Evolutionary conservation across 139 green algal species (phyloP).

Genomic region (Desmodesmus armatus): DNA sequence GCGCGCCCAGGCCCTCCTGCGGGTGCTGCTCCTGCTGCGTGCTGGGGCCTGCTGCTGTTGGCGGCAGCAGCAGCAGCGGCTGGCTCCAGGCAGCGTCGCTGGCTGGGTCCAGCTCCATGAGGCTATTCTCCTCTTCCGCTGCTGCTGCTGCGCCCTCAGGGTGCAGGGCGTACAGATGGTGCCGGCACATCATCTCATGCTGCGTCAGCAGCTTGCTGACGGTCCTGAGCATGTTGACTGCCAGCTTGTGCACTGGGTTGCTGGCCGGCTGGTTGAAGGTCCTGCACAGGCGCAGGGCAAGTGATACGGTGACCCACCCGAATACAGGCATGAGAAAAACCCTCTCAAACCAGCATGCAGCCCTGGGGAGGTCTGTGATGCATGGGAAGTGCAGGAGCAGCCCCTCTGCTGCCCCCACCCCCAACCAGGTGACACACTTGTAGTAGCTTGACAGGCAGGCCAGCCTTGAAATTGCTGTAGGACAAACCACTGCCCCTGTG

Average conservation of each 20-base stretch:
- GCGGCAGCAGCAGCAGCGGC: background rate
- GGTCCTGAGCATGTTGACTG: conserved; percentile 55
- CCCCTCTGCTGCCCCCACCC: background rate
- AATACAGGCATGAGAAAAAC: background rate
- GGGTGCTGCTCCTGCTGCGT: conserved; percentile 9
- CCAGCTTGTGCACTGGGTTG: conserved; percentile 61
- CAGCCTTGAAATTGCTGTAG: background rate
- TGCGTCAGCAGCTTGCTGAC: conserved; percentile 55
- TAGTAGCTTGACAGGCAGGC: background rate
- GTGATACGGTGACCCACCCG: too few species aligned
- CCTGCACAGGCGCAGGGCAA: background rate
- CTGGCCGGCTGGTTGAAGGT: conserved; percentile 66
- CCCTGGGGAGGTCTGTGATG: background rate
- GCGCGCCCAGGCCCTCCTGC: background rate
- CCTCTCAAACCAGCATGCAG: background rate
- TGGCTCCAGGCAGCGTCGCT: conserved; percentile 22
- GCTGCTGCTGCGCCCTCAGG: conserved; percentile 35
- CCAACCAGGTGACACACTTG: background rate
- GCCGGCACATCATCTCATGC: conserved; percentile 59
- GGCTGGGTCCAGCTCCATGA: too few species aligned
- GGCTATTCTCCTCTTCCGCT: conserved; percentile 28
- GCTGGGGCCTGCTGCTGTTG: background rate
- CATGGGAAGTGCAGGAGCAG: background rate
- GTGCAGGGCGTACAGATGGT: conserved; percentile 56
- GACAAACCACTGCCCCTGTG: background rate